Evolutionary conservation across 78 protist species (phyloP).

Genomic region (Bodo saltans): DNA sequence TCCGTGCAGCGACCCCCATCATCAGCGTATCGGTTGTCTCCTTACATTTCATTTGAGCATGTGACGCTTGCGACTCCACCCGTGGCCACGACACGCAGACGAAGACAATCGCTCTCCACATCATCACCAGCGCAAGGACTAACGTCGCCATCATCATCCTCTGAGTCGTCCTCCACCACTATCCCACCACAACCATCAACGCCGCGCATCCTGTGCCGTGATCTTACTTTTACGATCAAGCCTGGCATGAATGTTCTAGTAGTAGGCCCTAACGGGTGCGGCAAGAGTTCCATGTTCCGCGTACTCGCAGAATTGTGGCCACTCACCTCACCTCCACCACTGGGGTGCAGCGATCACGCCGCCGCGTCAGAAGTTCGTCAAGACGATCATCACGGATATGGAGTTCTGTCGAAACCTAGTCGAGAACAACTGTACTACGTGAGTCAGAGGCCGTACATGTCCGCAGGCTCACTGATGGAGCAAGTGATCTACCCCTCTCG

Average conservation of each 20-base stretch:
- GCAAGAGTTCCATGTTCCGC: constrained; percentile 73
- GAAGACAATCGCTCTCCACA: neutral
- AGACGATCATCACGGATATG: too few relatives aligned
- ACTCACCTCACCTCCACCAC: too few relatives aligned
- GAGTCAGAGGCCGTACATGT: constrained; percentile 16
- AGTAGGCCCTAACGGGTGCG: constrained; percentile 75
- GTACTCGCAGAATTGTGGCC: constrained; percentile 82
- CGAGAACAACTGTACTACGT: constrained; percentile 12
- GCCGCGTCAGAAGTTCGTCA: too few relatives aligned
- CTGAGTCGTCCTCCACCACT: too few relatives aligned
- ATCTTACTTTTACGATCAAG: constrained; percentile 45
- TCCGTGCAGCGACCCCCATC: too few relatives aligned
- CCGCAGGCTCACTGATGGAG: neutral
- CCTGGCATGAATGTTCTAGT: constrained; percentile 61
- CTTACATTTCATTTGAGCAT: neutral
- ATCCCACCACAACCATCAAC: too few relatives aligned
- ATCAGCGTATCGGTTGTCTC: constrained; percentile 49
- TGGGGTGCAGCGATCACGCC: too few relatives aligned
- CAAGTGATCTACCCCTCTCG: constrained; percentile 5
- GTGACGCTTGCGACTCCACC: neutral
- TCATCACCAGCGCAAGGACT: neutral
- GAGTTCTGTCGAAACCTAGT: constrained; percentile 62
- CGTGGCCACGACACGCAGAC: neutral
- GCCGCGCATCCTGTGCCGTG: too few relatives aligned
- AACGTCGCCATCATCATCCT: neutral